Evolutionary conservation across 2,329 filamentous ascomycete species (phyloP).

Genomic region (Colletotrichum falcatum): DNA sequence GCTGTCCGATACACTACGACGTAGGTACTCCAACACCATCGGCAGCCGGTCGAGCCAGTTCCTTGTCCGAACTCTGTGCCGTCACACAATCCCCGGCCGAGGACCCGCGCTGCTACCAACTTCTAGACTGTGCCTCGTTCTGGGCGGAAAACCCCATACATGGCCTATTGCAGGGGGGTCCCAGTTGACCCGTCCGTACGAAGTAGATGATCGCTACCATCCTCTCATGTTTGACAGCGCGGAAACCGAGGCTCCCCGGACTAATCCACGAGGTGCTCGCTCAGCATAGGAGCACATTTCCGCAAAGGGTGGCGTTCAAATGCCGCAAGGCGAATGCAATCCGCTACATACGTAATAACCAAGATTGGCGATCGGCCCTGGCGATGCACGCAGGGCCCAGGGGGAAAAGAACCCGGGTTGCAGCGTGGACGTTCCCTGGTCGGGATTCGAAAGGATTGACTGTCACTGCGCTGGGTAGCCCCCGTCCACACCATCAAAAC

Average conservation of each 20-base stretch:
- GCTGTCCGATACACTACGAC: no score
- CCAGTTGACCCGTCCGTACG: conserved; percentile 2
- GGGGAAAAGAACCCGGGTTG: neutral
- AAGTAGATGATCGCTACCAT: conserved; percentile 36
- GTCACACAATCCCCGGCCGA: neutral
- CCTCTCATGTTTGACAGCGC: conserved; percentile 23
- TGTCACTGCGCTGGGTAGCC: neutral
- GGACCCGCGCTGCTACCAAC: conserved; percentile 14
- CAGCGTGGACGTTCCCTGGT: conserved; percentile 18
- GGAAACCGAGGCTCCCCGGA: neutral
- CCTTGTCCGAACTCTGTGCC: conserved; percentile 11
- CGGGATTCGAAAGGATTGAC: neutral
- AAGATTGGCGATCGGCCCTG: conserved; percentile 7
- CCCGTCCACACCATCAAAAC: conserved; percentile 13
- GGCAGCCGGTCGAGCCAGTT: neutral
- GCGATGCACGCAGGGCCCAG: conserved; percentile 33
- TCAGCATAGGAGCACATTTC: neutral
- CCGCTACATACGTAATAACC: neutral
- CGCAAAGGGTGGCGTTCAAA: neutral
- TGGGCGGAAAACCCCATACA: neutral
- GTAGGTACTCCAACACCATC: neutral
- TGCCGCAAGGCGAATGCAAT: neutral
- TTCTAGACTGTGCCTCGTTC: conserved; percentile 22
- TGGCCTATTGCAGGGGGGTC: neutral
- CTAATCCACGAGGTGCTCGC: neutral